phyloP scores from a whole-genome alignment of 768 basidiomycete species.

The Lactarius deliciosus region DNA sequence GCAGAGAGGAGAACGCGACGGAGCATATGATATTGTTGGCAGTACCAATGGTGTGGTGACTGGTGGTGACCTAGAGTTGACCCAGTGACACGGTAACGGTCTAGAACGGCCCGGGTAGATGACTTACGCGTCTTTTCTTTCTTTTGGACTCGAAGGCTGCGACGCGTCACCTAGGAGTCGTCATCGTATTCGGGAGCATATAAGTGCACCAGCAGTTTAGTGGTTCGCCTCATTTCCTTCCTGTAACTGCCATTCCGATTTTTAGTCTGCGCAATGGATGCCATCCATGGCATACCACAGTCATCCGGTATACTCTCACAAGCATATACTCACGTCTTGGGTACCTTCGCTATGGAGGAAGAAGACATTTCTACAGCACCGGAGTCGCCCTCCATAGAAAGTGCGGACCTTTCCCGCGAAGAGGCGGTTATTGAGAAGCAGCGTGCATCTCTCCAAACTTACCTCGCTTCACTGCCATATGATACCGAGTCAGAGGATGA shows the following conservation, averaged over 20 bases:
- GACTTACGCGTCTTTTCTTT: conserved; percentile 27
- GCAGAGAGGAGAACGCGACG: conserved; percentile 18
- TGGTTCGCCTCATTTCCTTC: conserved; percentile 29
- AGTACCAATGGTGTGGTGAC: neutral
- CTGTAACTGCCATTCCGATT: conserved; percentile 19
- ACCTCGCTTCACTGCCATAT: conserved; percentile 70
- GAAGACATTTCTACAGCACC: conserved; percentile 45
- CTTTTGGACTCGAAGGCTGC: neutral
- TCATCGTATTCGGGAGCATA: conserved; percentile 17
- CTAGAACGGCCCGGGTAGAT: conserved; percentile 7
- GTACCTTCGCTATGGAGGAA: conserved; percentile 51
- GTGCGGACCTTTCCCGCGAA: conserved; percentile 33
- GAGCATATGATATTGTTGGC: neutral
- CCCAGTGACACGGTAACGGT: neutral
- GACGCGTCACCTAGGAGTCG: conserved; percentile 28
- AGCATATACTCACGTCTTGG: conserved; percentile 20
- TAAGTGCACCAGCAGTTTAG: conserved; percentile 16
- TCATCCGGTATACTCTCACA: conserved; percentile 11
- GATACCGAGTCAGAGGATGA: conserved; percentile 66
- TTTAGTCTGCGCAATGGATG: conserved; percentile 24
- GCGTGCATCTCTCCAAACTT: conserved; percentile 58
- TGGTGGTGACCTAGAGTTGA: neutral
- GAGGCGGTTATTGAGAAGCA: conserved; percentile 52
- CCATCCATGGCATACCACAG: conserved; percentile 18
- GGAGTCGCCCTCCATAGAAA: conserved; percentile 42